Conservation (phyloP, 176 grass and related monocot genomes). For the Zizania latifolia region DNA sequence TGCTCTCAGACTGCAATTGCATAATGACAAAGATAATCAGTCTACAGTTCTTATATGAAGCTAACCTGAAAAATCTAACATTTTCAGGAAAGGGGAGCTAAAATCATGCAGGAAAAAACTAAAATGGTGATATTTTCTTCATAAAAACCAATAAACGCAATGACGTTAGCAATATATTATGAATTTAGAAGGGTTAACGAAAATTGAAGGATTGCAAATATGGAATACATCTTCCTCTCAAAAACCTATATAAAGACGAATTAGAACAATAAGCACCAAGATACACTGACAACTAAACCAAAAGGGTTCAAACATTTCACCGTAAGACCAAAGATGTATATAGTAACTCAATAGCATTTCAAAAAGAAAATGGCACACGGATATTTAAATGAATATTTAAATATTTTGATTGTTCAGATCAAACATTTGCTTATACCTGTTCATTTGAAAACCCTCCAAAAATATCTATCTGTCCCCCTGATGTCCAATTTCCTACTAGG, state of each 20-base stretch:
- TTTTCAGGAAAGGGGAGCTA: not conserved
- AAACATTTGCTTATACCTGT: constrained; percentile 32
- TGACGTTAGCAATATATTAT: not conserved
- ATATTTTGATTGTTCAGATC: not conserved
- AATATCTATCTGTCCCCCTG: constrained; percentile 26
- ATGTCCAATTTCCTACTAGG: constrained; percentile 43
- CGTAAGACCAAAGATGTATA: not conserved
- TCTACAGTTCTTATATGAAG: not conserved
- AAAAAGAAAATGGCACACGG: constrained; percentile 12
- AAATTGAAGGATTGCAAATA: not conserved
- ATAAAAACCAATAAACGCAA: constrained; percentile 23
- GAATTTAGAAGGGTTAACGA: constrained; percentile 1
- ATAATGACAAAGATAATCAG: not conserved
- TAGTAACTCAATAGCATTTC: constrained; percentile 8
- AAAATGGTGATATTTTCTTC: not conserved
- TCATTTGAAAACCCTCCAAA: constrained; percentile 32
- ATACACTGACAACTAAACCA: not conserved
- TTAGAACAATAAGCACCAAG: constrained; percentile 7
- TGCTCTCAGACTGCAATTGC: constrained; percentile 41
- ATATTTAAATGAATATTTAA: constrained; percentile 7
- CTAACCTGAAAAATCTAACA: not conserved
- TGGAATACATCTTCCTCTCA: constrained; percentile 1
- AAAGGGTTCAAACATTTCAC: not conserved
- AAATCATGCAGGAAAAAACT: not conserved
- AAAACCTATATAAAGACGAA: not conserved